Evolutionary conservation across 2,329 filamentous ascomycete genomes (phyloP).

Genomic region (Microascus cirrosus): DNA sequence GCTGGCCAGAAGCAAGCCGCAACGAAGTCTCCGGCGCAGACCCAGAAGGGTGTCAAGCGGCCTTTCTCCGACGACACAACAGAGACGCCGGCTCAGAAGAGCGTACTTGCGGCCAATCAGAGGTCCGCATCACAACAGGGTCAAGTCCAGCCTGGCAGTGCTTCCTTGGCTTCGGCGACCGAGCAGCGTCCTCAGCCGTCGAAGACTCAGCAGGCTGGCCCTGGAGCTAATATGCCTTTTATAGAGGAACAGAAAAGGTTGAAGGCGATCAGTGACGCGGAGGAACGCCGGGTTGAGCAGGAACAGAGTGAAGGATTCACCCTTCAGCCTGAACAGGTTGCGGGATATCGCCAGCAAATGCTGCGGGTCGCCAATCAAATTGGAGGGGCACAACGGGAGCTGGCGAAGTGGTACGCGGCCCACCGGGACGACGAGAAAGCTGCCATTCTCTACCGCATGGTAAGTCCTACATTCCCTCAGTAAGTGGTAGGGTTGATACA

Average conservation of each 20-base stretch:
- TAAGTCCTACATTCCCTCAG: slow-evolving; percentile 23
- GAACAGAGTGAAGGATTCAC: slow-evolving; percentile 32
- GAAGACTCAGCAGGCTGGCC: slow-evolving; percentile 10
- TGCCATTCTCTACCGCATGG: slow-evolving; percentile 39
- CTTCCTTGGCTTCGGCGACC: background rate
- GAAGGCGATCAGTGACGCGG: slow-evolving; percentile 25
- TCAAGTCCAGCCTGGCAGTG: slow-evolving; percentile 6
- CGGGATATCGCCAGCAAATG: slow-evolving; percentile 32
- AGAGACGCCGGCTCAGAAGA: background rate
- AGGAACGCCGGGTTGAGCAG: slow-evolving; percentile 22
- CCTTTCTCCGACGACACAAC: slow-evolving; percentile 32
- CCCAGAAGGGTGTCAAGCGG: slow-evolving; percentile 38
- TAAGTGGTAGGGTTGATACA: background rate
- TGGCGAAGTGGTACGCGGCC: slow-evolving; percentile 35
- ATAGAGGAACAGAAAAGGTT: slow-evolving; percentile 19
- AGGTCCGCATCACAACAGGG: slow-evolving; percentile 17
- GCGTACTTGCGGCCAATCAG: slow-evolving; percentile 7
- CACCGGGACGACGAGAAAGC: slow-evolving; percentile 38
- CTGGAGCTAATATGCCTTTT: slow-evolving; percentile 8
- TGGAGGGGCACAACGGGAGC: slow-evolving; percentile 28
- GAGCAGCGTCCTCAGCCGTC: slow-evolving; percentile 28
- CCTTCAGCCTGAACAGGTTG: slow-evolving; percentile 32
- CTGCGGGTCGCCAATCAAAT: slow-evolving; percentile 27
- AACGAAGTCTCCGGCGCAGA: slow-evolving; percentile 21
- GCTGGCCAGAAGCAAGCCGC: background rate